Evolutionary conservation across 1,284 basidiomycete genomes (phyloP).

Genomic region (Polyporus tsugae): DNA sequence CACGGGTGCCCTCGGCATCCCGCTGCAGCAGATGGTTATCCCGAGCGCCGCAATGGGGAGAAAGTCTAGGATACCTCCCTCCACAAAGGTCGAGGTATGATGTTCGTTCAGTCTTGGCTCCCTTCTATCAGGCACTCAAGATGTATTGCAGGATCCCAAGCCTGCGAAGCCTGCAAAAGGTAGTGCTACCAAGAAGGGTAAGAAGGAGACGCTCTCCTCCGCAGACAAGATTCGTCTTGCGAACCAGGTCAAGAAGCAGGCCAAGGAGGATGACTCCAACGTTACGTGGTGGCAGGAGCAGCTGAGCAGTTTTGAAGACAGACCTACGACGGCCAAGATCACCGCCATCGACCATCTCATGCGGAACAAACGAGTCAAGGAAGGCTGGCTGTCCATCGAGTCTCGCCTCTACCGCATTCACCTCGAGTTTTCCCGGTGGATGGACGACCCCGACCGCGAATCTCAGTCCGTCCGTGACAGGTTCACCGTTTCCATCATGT

Average conservation of each 20-base stretch:
- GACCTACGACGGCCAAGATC: slow-evolving; percentile 42
- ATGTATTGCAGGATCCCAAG: slow-evolving; percentile 11
- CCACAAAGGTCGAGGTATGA: slow-evolving; percentile 13
- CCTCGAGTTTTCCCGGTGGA: slow-evolving; percentile 60
- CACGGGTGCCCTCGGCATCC: slow-evolving; percentile 64
- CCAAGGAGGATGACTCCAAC: slow-evolving; percentile 47
- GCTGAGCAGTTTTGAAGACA: slow-evolving; percentile 45
- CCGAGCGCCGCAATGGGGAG: slow-evolving; percentile 42
- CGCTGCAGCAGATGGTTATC: slow-evolving; percentile 62
- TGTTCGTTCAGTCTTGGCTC: not conserved
- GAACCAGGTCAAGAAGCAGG: slow-evolving; percentile 54
- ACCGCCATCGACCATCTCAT: slow-evolving; percentile 46
- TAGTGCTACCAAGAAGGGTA: slow-evolving; percentile 37
- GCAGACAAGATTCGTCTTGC: slow-evolving; percentile 54
- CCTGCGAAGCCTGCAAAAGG: slow-evolving; percentile 30
- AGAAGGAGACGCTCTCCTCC: slow-evolving; percentile 42
- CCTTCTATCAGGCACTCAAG: not conserved
- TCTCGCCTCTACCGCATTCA: slow-evolving; percentile 61
- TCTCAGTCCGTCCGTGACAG: slow-evolving; percentile 50
- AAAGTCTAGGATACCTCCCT: slow-evolving; percentile 18
- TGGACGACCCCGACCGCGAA: slow-evolving; percentile 50
- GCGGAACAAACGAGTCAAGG: slow-evolving; percentile 52
- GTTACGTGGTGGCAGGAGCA: slow-evolving; percentile 59
- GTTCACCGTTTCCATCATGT: slow-evolving; percentile 54
- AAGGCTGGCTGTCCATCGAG: slow-evolving; percentile 57